A percentile compares a stretch with the other conserved stretches of the same genome.
phyloP scores from a whole-genome alignment of 805 yeast genomes.

The Saccharomycodes ludwigii region DNA sequence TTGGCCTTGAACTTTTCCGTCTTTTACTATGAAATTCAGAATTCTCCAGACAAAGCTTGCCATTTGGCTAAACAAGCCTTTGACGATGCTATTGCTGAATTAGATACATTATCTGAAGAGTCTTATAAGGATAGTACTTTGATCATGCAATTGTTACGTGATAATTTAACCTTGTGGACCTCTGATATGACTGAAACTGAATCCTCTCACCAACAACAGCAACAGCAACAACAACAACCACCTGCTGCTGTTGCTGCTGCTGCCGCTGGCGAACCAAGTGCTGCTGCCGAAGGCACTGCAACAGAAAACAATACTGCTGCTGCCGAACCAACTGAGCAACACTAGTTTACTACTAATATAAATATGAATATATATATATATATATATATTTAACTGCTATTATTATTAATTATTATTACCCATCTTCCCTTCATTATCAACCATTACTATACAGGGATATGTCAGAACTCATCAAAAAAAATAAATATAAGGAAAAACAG shows the following conservation, averaged over 20 bases:
- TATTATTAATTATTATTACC: too few species aligned
- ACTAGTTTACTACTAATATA: too few species aligned
- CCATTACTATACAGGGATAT: too few species aligned
- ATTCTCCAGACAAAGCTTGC: conserved; percentile 98
- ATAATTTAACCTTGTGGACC: conserved; percentile 97
- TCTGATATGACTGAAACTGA: conserved; percentile 81
- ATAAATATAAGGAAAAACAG: too few species aligned
- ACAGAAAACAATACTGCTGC: too few species aligned
- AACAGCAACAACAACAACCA: conserved; percentile 11
- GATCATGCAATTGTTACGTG: conserved; percentile 97
- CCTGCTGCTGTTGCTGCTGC: conserved; percentile 21
- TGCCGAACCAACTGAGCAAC: too few species aligned
- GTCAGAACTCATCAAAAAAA: too few species aligned
- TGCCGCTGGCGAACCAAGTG: conserved; percentile 17
- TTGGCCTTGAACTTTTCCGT: conserved; percentile 96
- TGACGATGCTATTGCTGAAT: conserved; percentile 97
- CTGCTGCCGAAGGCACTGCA: too few species aligned
- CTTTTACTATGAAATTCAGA: conserved; percentile 94
- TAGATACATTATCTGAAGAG: conserved; percentile 95
- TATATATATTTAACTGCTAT: too few species aligned
- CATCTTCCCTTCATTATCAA: too few species aligned
- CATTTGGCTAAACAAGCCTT: conserved; percentile 98
- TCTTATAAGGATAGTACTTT: conserved; percentile 97
- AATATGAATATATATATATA: too few species aligned
- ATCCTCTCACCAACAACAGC: conserved; percentile 38